These are phyloP conservation scores for Falciphora oryzae DNA, from an alignment of 2,329 filamentous ascomycete species.

Conservation along the genomic window DNA sequence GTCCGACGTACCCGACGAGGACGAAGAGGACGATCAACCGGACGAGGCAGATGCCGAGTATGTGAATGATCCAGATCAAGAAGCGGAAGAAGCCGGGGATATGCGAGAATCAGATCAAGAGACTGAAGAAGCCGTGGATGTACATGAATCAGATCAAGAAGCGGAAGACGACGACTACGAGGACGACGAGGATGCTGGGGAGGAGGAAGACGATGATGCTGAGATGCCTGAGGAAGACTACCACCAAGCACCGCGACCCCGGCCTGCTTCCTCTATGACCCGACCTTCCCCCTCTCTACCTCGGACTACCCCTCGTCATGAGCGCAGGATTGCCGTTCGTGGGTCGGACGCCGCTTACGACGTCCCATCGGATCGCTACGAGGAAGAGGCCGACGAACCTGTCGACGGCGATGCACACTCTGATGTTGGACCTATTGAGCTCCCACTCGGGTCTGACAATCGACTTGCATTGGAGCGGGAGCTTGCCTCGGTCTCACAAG, in stretches of 20 bases:
- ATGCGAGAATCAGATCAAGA: not conserved
- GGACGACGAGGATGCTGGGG: not conserved
- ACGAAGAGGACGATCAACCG: not conserved
- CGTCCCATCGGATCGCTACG: not conserved
- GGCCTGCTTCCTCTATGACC: too few relatives aligned
- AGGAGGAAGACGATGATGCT: not conserved
- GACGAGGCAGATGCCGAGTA: not conserved
- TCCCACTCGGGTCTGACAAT: not conserved
- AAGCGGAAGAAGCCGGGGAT: not conserved
- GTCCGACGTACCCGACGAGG: not conserved
- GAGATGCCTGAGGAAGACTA: not conserved
- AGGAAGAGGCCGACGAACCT: not conserved
- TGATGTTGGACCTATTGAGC: not conserved
- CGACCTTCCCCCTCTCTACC: not conserved
- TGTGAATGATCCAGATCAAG: not conserved
- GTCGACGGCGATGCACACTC: not conserved
- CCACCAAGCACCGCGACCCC: not conserved
- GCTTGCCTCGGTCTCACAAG: not conserved
- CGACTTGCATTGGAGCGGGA: not conserved
- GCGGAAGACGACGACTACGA: not conserved
- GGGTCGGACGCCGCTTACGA: not conserved
- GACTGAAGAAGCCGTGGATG: not conserved
- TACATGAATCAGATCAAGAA: not conserved
- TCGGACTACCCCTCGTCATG: too few relatives aligned
- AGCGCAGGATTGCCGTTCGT: not conserved